phyloP scores from a whole-genome alignment of 345 rosid species.

The Passiflora organensis region DNA sequence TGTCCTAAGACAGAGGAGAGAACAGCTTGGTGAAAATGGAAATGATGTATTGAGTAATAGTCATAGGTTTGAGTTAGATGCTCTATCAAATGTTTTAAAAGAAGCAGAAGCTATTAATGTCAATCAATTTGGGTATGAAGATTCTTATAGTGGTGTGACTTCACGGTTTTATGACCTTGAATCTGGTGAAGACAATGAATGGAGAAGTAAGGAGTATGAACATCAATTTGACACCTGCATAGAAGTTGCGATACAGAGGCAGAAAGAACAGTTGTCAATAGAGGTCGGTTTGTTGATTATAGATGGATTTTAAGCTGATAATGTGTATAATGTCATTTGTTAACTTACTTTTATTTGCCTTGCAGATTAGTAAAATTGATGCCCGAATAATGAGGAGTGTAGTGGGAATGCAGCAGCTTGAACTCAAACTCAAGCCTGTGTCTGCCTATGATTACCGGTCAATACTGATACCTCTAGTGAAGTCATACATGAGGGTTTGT shows the following conservation, averaged over 20 bases:
- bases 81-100: constrained; percentile 62
- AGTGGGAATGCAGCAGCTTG: constrained; percentile 75
- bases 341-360: constrained; percentile 17
- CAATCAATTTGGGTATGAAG: constrained; percentile 71
- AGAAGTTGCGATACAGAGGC: constrained; percentile 73
- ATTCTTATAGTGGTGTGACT: constrained; percentile 45
- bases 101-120: constrained; percentile 65
- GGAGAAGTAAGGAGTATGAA: constrained; percentile 63
- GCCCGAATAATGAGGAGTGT: constrained; percentile 67
- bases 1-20: constrained; percentile 64
- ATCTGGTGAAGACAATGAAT: constrained; percentile 72
- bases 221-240: constrained; percentile 71
- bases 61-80: constrained; percentile 65
- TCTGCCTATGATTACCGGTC: constrained; percentile 62
- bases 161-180: constrained; percentile 80
- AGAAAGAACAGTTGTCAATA: constrained; percentile 65
- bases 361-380: constrained; percentile 83
- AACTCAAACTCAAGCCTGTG: constrained; percentile 68
- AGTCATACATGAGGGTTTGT: constrained; percentile 76
- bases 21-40: constrained; percentile 52
- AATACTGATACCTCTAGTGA: constrained; percentile 66
- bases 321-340: neutral
- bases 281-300: constrained; percentile 52
- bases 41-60: constrained; percentile 39
- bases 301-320: constrained; percentile 2